A percentile compares a stretch with the other conserved stretches of the same genome.
phyloP scores from a whole-genome alignment of 108 stramenopile species.

The Cyclostephanos invisitatus region DNA sequence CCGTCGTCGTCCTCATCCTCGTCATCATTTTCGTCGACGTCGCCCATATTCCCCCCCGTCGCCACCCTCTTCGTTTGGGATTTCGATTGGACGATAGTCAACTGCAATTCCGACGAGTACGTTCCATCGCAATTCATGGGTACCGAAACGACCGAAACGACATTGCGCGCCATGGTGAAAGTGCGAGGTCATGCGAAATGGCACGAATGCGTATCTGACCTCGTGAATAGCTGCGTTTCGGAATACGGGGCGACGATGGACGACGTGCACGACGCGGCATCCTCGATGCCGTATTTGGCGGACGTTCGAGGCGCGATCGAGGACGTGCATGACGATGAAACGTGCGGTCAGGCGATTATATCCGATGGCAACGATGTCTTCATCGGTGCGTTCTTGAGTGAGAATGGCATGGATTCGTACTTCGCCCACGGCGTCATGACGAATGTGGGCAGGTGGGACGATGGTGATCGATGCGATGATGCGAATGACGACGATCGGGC shows the following conservation, averaged over 20 bases:
- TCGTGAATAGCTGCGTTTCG: conserved; percentile 27
- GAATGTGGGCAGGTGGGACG: conserved; percentile 29
- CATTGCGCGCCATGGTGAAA: conserved; percentile 14
- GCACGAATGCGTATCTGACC: conserved; percentile 37
- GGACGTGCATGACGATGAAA: conserved; percentile 11
- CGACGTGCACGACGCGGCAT: conserved; percentile 32
- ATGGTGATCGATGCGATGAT: background rate
- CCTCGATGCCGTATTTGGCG: conserved; percentile 38
- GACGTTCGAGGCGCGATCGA: conserved; percentile 29
- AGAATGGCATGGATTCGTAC: conserved; percentile 28
- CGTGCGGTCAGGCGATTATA: conserved; percentile 42
- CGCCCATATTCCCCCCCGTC: conserved; percentile 26
- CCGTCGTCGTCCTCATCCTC: conserved; percentile 4
- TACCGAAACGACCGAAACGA: conserved; percentile 5
- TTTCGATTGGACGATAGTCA: conserved; percentile 52
- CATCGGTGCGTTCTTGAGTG: conserved; percentile 33
- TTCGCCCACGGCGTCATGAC: conserved; percentile 44
- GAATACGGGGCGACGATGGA: conserved; percentile 19
- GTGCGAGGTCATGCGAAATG: conserved; percentile 26
- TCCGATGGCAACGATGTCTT: conserved; percentile 50
- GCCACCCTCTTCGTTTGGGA: conserved; percentile 53
- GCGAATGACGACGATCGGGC: background rate
- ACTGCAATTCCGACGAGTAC: conserved; percentile 54
- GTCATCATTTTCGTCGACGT: conserved; percentile 20
- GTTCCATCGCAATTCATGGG: conserved; percentile 47